Evolutionary conservation across 306 rosid species (phyloP).

Genomic region (Arachis hypogaea): DNA sequence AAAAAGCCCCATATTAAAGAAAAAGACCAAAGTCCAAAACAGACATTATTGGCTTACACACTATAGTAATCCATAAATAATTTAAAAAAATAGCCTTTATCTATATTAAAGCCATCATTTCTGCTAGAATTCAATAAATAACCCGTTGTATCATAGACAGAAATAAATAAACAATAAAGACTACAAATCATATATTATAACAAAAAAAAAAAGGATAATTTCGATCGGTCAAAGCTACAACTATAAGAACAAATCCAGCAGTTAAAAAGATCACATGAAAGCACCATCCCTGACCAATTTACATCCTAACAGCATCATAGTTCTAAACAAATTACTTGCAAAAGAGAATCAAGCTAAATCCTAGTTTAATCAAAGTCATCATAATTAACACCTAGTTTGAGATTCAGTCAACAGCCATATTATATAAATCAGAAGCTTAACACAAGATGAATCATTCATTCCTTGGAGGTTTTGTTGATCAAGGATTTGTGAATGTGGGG

Average conservation of each 20-base stretch:
- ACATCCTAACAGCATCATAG: background rate
- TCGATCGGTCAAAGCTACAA: no score
- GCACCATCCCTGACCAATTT: background rate
- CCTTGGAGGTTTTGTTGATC: constrained; percentile 94
- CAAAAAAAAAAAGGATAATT: no score
- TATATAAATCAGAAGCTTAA: constrained; percentile 15
- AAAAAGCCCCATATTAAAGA: no score
- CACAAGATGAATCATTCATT: constrained; percentile 31
- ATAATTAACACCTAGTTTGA: background rate
- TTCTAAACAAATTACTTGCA: background rate
- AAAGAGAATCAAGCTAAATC: background rate
- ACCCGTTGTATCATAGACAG: no score
- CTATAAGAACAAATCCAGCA: background rate
- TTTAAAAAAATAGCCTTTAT: no score
- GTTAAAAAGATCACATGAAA: background rate
- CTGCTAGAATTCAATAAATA: no score
- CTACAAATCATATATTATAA: no score
- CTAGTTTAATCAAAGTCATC: background rate
- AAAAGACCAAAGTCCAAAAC: no score
- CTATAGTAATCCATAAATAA: no score
- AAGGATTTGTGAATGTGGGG: constrained; percentile 98
- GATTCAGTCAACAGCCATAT: constrained; percentile 15
- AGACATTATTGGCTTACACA: no score
- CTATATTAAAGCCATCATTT: no score
- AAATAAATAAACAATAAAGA: no score